Conservation (phyloP, 2,329 filamentous ascomycete species). For the Whalleya microplaca region DNA sequence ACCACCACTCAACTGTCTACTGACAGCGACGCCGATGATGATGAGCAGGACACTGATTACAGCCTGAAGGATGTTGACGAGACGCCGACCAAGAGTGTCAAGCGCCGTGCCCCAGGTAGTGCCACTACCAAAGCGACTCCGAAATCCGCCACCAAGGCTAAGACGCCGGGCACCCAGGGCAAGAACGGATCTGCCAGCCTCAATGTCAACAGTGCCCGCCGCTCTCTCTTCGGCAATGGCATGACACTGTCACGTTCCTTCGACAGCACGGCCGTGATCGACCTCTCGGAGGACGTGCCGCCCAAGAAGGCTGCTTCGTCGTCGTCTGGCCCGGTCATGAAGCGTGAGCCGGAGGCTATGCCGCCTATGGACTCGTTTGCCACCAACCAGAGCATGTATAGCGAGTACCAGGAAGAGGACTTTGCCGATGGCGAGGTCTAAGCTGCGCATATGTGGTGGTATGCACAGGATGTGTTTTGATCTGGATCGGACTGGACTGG, state of each 20-base stretch:
- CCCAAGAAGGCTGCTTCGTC: no score
- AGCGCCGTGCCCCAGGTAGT: constrained; percentile 15
- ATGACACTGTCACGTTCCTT: neutral
- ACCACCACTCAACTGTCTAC: neutral
- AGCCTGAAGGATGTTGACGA: constrained; percentile 33
- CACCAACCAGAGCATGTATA: neutral
- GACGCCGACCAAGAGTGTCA: constrained; percentile 14
- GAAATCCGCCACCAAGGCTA: constrained; percentile 10
- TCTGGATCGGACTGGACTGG: neutral
- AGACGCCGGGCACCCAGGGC: constrained; percentile 21
- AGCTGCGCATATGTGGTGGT: neutral
- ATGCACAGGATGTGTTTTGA: neutral
- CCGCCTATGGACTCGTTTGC: constrained; percentile 10
- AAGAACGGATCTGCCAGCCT: neutral
- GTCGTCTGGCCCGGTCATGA: constrained; percentile 17
- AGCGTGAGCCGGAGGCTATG: constrained; percentile 7
- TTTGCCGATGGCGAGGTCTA: constrained; percentile 44
- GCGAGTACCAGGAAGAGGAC: constrained; percentile 22
- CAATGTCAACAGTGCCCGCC: neutral
- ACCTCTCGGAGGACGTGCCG: constrained; percentile 37
- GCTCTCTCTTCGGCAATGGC: constrained; percentile 21
- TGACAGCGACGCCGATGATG: constrained; percentile 7
- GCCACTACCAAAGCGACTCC: constrained; percentile 11
- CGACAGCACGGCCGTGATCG: constrained; percentile 32
- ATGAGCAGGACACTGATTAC: constrained; percentile 35